phyloP scores from a whole-genome alignment of 1,284 basidiomycete species.

The Ceratobasidium sp. region DNA sequence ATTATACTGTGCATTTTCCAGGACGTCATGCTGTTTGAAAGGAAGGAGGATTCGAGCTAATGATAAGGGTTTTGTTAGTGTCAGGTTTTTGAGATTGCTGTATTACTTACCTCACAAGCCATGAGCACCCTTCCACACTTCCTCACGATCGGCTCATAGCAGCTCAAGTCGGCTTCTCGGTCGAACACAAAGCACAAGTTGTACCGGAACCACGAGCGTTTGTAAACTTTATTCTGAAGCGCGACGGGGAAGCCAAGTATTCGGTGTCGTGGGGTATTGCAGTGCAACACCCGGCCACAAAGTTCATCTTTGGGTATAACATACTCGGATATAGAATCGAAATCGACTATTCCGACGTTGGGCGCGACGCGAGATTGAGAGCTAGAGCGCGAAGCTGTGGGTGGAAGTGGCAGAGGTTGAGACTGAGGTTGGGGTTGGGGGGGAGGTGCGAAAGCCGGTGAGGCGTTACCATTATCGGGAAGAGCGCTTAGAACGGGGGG shows the following conservation, averaged over 20 bases:
- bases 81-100: not conserved
- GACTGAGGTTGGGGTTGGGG: slow-evolving; percentile 61
- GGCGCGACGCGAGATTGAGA: slow-evolving; percentile 63
- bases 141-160: slow-evolving; percentile 95
- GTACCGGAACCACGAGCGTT: slow-evolving; percentile 91
- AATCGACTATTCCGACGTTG: slow-evolving; percentile 76
- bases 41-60: slow-evolving; percentile 90
- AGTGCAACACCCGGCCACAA: slow-evolving; percentile 90
- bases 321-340: slow-evolving; percentile 92
- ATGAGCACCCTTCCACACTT: slow-evolving; percentile 93
- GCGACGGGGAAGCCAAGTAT: slow-evolving; percentile 92
- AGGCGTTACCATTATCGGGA: slow-evolving; percentile 53
- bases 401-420: slow-evolving; percentile 54
- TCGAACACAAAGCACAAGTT: slow-evolving; percentile 98
- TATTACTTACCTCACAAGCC: slow-evolving; percentile 81
- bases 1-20: slow-evolving; percentile 86
- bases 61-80: not conserved
- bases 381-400: slow-evolving; percentile 36
- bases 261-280: slow-evolving; percentile 78
- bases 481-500: slow-evolving; percentile 23
- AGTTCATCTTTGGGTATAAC: slow-evolving; percentile 90
- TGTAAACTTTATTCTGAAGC: slow-evolving; percentile 74
- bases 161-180: slow-evolving; percentile 86
- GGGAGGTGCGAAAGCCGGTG: slow-evolving; percentile 62
- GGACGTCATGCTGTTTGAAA: slow-evolving; percentile 81